phyloP scores from a whole-genome alignment of 2,329 filamentous ascomycete species.

The Mycosphaerella sp. region DNA sequence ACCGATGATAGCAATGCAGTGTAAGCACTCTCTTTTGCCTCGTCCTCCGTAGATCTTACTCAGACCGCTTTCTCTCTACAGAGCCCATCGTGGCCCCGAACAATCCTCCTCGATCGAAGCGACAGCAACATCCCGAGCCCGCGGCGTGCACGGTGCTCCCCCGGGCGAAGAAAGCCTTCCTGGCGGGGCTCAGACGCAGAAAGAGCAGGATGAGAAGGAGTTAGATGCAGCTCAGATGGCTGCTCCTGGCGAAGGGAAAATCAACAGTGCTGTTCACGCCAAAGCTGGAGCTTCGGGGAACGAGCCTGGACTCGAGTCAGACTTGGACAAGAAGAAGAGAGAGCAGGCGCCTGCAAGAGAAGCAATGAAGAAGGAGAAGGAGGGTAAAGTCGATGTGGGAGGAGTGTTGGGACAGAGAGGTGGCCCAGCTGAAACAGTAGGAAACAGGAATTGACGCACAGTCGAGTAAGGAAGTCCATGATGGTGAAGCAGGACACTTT shows the following conservation, averaged over 20 bases:
- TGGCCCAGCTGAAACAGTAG: conserved; percentile 40
- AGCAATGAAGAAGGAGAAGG: conserved; percentile 37
- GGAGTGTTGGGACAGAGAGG: conserved; percentile 43
- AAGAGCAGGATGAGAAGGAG: conserved; percentile 43
- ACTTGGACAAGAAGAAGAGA: conserved; percentile 47
- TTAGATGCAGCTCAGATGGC: conserved; percentile 46
- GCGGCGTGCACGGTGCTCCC: conserved; percentile 41
- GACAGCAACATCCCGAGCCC: conserved; percentile 35
- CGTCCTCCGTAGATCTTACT: neutral
- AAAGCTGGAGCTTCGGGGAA: conserved; percentile 35
- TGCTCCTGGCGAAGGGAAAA: conserved; percentile 42
- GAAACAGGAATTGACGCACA: conserved; percentile 27
- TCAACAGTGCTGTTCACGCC: conserved; percentile 38
- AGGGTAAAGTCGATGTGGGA: conserved; percentile 36
- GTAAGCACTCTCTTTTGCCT: conserved; percentile 12
- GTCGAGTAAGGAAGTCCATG: neutral
- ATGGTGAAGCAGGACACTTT: too few species aligned
- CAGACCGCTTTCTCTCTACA: conserved; percentile 11
- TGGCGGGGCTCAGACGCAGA: conserved; percentile 26
- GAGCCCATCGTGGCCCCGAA: conserved; percentile 36
- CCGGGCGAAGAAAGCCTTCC: conserved; percentile 42
- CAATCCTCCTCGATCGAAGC: conserved; percentile 31
- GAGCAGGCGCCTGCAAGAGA: conserved; percentile 43
- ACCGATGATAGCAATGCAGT: conserved; percentile 25
- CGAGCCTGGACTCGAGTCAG: conserved; percentile 40